phyloP scores from a whole-genome alignment of 441 rosid species.

The Geranium incanum region DNA sequence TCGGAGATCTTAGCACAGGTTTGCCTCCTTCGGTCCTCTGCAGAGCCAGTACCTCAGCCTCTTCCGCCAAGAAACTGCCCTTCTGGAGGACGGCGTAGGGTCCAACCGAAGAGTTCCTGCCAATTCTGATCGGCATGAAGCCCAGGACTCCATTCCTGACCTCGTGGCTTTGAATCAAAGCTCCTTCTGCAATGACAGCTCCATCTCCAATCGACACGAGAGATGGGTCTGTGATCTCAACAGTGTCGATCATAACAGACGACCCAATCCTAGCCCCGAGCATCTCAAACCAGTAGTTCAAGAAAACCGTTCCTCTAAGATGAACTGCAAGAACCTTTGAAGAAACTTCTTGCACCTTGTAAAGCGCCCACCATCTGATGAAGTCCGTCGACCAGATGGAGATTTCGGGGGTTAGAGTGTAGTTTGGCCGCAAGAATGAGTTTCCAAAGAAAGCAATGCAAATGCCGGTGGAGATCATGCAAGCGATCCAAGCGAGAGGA shows the following conservation, averaged over 20 bases:
- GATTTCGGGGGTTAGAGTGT: conserved; percentile 41
- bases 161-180: conserved; percentile 58
- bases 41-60: conserved; percentile 39
- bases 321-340: conserved; percentile 56
- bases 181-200: conserved; percentile 58
- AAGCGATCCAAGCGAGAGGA: conserved; percentile 61
- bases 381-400: conserved; percentile 54
- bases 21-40: conserved; percentile 48
- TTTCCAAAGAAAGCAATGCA: conserved; percentile 46
- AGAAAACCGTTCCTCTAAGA: conserved; percentile 56
- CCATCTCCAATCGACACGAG: conserved; percentile 60
- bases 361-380: conserved; percentile 73
- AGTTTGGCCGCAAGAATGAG: conserved; percentile 54
- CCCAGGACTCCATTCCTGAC: conserved; percentile 50
- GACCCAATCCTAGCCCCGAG: conserved; percentile 61
- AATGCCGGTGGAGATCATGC: conserved; percentile 40
- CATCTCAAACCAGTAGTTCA: conserved; percentile 58
- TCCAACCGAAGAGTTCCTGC: conserved; percentile 43
- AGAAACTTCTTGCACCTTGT: conserved; percentile 53
- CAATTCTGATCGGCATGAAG: conserved; percentile 44
- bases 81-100: conserved; percentile 60
- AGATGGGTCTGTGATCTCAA: conserved; percentile 58
- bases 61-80: conserved; percentile 47
- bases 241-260: conserved; percentile 50
- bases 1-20: conserved; percentile 24